Evolutionary conservation across 352 stramenopile species (phyloP).

Genomic region (Pythium sukuiense): DNA sequence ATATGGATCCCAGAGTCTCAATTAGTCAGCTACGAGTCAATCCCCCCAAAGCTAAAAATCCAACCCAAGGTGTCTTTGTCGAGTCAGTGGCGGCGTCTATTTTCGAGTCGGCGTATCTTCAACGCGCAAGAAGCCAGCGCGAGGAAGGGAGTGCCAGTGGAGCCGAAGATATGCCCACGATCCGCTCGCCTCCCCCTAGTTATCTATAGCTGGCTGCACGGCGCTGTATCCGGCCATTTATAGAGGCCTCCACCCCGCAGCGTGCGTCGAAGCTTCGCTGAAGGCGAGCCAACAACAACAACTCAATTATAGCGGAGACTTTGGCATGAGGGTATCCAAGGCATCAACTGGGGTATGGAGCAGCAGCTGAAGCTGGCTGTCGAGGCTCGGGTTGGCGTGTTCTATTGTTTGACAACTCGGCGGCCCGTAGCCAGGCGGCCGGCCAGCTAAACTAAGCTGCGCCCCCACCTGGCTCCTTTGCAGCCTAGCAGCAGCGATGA

Average conservation of each 20-base stretch:
- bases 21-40: background rate
- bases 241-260: background rate
- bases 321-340: background rate
- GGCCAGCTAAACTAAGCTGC: slow-evolving; percentile 1
- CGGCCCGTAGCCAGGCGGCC: background rate
- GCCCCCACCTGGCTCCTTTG: background rate
- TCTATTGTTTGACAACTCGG: slow-evolving; percentile 1
- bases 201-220: slow-evolving; percentile 17
- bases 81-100: background rate
- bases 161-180: slow-evolving; percentile 10
- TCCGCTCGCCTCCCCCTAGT: background rate
- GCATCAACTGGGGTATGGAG: background rate
- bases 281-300: background rate
- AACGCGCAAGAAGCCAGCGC: slow-evolving; percentile 41
- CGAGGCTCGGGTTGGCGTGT: slow-evolving; percentile 1
- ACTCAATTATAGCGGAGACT: background rate
- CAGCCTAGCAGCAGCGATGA: background rate
- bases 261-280: slow-evolving; percentile 16
- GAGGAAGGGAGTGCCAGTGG: slow-evolving; percentile 9
- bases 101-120: slow-evolving; percentile 21
- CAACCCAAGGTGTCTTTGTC: background rate
- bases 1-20: background rate
- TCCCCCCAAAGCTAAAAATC: background rate
- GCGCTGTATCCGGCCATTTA: slow-evolving; percentile 12
- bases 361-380: background rate